Percentiles rank a stretch among this genome's conserved stretches.
Conservation (phyloP, 2,329 filamentous ascomycete species). For the Neonectria faginata region DNA sequence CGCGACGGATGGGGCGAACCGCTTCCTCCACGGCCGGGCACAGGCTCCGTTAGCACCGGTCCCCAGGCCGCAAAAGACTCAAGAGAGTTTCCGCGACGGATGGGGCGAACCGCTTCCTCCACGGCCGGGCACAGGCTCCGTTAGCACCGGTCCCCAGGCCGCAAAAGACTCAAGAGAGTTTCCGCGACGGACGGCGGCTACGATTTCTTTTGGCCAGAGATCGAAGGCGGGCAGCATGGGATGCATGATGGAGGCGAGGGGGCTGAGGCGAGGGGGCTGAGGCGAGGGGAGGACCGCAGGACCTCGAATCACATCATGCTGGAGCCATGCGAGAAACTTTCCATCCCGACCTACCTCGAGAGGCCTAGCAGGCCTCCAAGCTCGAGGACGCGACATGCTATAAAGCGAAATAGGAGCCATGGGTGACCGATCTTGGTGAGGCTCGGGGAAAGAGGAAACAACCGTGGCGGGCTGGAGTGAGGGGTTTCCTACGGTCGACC, state of each 20-base stretch:
- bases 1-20: background rate
- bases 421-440: background rate
- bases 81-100: background rate
- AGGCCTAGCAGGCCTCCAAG: background rate
- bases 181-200: conserved; percentile 4
- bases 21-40: conserved; percentile 13
- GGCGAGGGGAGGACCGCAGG: background rate
- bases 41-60: conserved; percentile 20
- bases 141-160: conserved; percentile 19
- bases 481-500: conserved; percentile 5
- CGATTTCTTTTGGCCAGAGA: conserved; percentile 6
- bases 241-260: background rate
- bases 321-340: conserved; percentile 2
- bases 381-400: conserved; percentile 12
- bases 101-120: conserved; percentile 8
- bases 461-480: conserved; percentile 21
- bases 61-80: background rate
- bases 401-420: conserved; percentile 1
- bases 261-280: background rate
- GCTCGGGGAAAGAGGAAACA: conserved; percentile 29
- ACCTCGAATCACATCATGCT: conserved; percentile 14
- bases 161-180: conserved; percentile 4
- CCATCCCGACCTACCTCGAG: background rate
- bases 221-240: conserved; percentile 3
- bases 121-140: conserved; percentile 6